Conservation (phyloP, 176 grass and related monocot species). For the Phragmites australis region DNA sequence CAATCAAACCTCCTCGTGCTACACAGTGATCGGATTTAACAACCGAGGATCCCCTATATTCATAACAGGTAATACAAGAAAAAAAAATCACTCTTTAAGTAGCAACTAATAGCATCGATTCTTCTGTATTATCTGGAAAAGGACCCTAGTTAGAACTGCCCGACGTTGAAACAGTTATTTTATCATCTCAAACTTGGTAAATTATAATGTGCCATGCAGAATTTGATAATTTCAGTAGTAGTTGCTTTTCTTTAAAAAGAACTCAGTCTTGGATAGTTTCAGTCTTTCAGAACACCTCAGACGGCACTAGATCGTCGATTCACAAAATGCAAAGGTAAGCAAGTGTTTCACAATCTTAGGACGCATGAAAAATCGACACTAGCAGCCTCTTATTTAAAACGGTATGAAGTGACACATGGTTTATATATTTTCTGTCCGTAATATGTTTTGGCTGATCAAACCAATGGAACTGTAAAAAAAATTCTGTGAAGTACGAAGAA, state of each 20-base stretch:
- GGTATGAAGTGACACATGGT: not conserved
- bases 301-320: not conserved
- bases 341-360: not conserved
- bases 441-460: not conserved
- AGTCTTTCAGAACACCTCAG: not conserved
- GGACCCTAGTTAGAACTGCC: not conserved
- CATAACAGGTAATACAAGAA: not conserved
- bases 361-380: not conserved
- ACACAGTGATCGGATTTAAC: not conserved
- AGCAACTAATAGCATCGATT: not conserved
- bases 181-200: not conserved
- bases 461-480: conserved; percentile 38
- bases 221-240: not conserved
- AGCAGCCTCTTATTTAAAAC: not conserved
- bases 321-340: not conserved
- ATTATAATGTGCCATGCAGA: not conserved
- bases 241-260: not conserved
- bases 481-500: not conserved
- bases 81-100: not conserved
- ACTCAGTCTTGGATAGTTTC: not conserved
- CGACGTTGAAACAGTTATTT: not conserved
- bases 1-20: conserved; percentile 1
- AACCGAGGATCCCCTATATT: not conserved
- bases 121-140: not conserved
- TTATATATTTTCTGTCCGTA: not conserved